Evolutionary conservation across 2,329 filamentous ascomycete species (phyloP).

Genomic region (Aureobasidium vineae): DNA sequence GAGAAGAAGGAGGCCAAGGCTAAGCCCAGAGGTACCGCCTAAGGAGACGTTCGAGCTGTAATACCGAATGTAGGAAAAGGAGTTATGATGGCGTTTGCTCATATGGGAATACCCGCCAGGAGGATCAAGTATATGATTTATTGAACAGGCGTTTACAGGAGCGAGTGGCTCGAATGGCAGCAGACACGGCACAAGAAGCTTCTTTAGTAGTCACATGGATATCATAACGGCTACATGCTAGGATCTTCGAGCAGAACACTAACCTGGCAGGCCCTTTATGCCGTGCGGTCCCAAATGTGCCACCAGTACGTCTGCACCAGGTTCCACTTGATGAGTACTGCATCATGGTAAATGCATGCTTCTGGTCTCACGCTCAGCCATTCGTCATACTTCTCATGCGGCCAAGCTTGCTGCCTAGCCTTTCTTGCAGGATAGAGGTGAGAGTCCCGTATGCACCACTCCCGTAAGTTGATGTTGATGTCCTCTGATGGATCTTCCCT

Average conservation of each 20-base stretch:
- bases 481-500: background rate
- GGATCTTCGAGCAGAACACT: background rate
- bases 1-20: conserved; percentile 89
- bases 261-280: background rate
- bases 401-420: background rate
- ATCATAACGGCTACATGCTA: background rate
- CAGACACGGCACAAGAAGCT: background rate
- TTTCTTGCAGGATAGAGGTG: background rate
- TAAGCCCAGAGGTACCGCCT: conserved; percentile 67
- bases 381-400: background rate
- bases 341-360: background rate
- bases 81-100: conserved; percentile 24
- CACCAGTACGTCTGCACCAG: background rate
- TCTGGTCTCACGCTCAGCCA: background rate
- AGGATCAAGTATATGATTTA: conserved; percentile 11
- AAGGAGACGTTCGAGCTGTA: background rate
- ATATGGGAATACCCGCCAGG: conserved; percentile 23
- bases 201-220: background rate
- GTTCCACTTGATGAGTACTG: background rate
- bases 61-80: background rate
- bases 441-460: background rate
- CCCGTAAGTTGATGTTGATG: background rate
- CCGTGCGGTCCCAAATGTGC: background rate
- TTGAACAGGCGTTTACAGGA: conserved; percentile 3
- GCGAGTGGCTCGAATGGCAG: background rate